Evolutionary conservation across 2,329 filamentous ascomycete genomes (phyloP).

Genomic region (Fusarium temperatum): DNA sequence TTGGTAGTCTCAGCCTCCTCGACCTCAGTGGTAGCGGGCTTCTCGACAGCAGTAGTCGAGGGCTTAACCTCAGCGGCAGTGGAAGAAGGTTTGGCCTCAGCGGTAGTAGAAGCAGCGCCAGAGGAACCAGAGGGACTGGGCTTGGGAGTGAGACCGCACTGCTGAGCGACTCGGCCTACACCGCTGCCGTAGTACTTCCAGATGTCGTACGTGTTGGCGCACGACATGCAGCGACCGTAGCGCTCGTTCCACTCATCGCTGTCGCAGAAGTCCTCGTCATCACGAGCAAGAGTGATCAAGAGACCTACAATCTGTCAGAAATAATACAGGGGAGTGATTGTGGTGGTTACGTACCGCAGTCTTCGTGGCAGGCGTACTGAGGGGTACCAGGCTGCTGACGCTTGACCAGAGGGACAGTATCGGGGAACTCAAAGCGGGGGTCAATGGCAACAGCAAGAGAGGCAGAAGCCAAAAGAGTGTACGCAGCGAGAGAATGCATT

Average conservation of each 20-base stretch:
- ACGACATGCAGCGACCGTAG: constrained; percentile 54
- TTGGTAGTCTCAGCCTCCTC: background rate
- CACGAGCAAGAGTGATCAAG: constrained; percentile 48
- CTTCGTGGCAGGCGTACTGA: constrained; percentile 55
- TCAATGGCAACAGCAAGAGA: constrained; percentile 18
- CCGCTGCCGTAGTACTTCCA: constrained; percentile 55
- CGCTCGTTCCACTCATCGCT: constrained; percentile 50
- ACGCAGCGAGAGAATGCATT: constrained; percentile 27
- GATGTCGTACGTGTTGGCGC: constrained; percentile 54
- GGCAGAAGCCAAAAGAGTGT: constrained; percentile 35
- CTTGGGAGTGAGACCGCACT: constrained; percentile 40
- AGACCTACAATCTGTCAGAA: constrained; percentile 1
- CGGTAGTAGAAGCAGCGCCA: background rate
- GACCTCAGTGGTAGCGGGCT: background rate
- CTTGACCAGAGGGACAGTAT: constrained; percentile 44
- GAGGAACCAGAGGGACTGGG: constrained; percentile 29
- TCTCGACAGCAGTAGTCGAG: background rate
- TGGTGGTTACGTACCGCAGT: constrained; percentile 52
- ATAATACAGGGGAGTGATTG: fast-evolving
- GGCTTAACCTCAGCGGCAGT: background rate
- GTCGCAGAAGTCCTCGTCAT: constrained; percentile 47
- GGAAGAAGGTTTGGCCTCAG: background rate
- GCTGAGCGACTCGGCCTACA: constrained; percentile 45
- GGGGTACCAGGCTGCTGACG: constrained; percentile 57
- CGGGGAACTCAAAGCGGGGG: constrained; percentile 46